Conservation (phyloP, 345 rosid species). For the Balakata baccata region DNA sequence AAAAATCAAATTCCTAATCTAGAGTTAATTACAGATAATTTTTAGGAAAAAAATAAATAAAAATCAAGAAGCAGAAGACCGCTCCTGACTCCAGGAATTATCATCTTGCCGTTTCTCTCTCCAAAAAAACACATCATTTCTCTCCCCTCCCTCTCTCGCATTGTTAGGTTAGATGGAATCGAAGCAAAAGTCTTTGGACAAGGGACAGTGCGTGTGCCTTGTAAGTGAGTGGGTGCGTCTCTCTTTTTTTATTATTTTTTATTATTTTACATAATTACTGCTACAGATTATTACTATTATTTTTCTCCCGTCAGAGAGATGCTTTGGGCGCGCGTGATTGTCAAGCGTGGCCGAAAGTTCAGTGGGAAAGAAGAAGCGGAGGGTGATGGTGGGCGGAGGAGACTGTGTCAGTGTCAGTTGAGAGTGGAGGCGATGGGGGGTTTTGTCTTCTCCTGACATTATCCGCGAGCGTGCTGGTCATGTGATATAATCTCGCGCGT, state of each 20-base stretch:
- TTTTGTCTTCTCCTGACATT: neutral
- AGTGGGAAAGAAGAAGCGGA: neutral
- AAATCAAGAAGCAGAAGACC: neutral
- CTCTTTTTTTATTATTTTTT: neutral
- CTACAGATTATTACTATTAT: neutral
- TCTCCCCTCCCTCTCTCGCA: constrained; percentile 9
- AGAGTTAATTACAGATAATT: constrained; percentile 14
- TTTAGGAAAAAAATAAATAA: neutral
- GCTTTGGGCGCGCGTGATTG: constrained; percentile 1
- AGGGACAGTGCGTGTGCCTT: neutral
- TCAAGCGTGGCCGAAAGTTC: neutral
- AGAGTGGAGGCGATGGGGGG: neutral
- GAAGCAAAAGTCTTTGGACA: constrained; percentile 20
- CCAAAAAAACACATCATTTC: neutral
- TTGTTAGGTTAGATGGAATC: constrained; percentile 14
- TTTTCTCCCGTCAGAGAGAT: neutral
- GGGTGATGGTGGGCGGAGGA: constrained; percentile 1
- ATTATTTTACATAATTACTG: neutral
- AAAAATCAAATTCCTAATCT: neutral
- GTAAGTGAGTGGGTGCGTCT: constrained; percentile 1
- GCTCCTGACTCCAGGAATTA: constrained; percentile 6
- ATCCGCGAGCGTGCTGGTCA: neutral
- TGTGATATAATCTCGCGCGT: constrained; percentile 1
- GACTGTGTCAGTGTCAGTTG: neutral
- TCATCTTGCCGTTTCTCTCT: neutral